phyloP scores from a whole-genome alignment of 352 stramenopile species.

The Pythium inflatum region DNA sequence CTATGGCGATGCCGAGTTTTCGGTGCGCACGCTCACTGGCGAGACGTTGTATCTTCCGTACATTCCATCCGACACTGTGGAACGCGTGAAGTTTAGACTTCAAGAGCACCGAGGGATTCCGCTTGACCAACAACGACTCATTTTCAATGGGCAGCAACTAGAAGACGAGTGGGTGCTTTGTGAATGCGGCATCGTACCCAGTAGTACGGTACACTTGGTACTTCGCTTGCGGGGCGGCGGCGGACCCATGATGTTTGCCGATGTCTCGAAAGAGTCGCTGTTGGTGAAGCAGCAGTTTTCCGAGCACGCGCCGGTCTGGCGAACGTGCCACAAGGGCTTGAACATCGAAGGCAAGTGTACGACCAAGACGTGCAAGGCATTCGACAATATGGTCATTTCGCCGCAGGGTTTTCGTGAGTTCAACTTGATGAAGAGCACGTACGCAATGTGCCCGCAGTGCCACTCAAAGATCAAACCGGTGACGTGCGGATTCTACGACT shows the following conservation, averaged over 20 bases:
- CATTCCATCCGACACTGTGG: too few species aligned
- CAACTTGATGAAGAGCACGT: constrained; percentile 31
- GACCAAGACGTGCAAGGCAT: constrained; percentile 26
- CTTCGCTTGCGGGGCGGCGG: constrained; percentile 66
- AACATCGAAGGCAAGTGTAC: constrained; percentile 42
- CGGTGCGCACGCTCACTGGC: not conserved
- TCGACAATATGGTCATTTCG: constrained; percentile 33
- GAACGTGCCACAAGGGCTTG: constrained; percentile 23
- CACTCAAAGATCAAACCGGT: not conserved
- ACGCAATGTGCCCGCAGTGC: constrained; percentile 31
- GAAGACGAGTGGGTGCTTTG: constrained; percentile 85
- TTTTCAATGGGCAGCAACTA: constrained; percentile 91
- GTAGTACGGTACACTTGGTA: constrained; percentile 87
- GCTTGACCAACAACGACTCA: constrained; percentile 88
- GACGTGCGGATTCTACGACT: constrained; percentile 9
- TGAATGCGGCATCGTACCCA: constrained; percentile 91
- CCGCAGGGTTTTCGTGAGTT: constrained; percentile 20
- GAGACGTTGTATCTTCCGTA: too few species aligned
- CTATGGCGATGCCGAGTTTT: too few species aligned
- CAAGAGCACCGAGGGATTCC: constrained; percentile 55
- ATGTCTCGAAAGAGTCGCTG: constrained; percentile 27
- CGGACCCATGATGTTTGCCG: constrained; percentile 26
- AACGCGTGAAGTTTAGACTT: too few species aligned
- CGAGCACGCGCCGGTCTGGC: constrained; percentile 14
- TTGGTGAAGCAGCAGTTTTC: constrained; percentile 27